Evolutionary conservation across 192 early-diverging fungal species (phyloP).

Genomic region (Entomortierella lignicola): DNA sequence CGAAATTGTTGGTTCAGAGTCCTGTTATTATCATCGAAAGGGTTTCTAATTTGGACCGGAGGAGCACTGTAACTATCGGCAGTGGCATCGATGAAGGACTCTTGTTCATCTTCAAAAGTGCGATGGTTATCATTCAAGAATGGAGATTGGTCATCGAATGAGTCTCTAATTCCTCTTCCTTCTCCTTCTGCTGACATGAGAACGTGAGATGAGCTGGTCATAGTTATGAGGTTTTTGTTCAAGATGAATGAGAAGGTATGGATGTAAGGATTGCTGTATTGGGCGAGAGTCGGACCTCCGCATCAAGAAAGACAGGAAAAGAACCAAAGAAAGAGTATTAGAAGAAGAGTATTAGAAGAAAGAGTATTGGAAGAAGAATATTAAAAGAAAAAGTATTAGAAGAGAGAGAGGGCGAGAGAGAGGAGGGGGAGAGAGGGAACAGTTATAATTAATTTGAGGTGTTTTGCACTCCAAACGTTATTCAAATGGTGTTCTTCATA

Average conservation of each 20-base stretch:
- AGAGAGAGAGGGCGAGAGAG: no score
- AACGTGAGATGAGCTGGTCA: slow-evolving; percentile 7
- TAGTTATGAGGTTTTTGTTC: not conserved
- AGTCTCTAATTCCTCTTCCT: not conserved
- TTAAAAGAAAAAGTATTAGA: not conserved
- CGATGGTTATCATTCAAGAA: not conserved
- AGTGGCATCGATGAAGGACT: slow-evolving; percentile 35
- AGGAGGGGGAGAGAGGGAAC: no score
- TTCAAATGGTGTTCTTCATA: no score
- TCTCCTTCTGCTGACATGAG: slow-evolving; percentile 3
- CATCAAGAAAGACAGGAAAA: slow-evolving; percentile 7
- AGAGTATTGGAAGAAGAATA: not conserved
- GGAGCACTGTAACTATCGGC: slow-evolving; percentile 20
- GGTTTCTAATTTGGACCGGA: not conserved
- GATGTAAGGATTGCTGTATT: not conserved
- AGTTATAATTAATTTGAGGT: no score
- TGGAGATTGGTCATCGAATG: slow-evolving; percentile 11
- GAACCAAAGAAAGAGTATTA: not conserved
- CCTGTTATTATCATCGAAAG: not conserved
- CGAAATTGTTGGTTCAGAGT: not conserved
- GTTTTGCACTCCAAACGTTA: no score
- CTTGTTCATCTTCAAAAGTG: slow-evolving; percentile 5
- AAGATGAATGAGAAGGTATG: not conserved
- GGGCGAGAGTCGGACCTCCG: slow-evolving; percentile 10
- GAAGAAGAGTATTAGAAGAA: not conserved